phyloP scores from a whole-genome alignment of 345 rosid species.

The Hibiscus mutabilis region DNA sequence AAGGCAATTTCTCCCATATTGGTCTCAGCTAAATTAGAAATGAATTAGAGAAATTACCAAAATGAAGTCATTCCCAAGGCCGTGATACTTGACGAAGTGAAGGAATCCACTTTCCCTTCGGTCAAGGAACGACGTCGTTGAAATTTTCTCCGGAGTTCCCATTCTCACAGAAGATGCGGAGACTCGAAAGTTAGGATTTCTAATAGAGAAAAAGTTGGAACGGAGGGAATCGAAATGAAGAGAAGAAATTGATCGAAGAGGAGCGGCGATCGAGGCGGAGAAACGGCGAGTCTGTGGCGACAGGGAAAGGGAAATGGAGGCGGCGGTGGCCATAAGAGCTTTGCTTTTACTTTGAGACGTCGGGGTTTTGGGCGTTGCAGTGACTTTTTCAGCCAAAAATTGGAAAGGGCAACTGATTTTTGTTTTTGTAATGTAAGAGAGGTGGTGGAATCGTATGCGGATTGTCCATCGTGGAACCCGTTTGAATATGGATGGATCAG shows the following conservation, averaged over 20 bases:
- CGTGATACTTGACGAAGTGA: conserved; percentile 88
- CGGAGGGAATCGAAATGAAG: conserved; percentile 1
- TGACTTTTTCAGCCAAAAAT: not conserved
- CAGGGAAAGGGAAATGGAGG: conserved; percentile 32
- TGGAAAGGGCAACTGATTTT: not conserved
- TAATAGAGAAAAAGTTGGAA: conserved; percentile 19
- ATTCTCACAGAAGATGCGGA: conserved; percentile 38
- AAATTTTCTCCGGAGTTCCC: conserved; percentile 28
- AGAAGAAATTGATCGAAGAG: conserved; percentile 19
- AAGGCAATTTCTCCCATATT: not conserved
- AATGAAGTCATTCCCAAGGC: conserved; percentile 96
- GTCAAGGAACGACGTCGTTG: conserved; percentile 37
- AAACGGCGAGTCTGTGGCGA: conserved; percentile 24
- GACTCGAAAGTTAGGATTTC: conserved; percentile 22
- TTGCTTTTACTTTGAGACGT: not conserved
- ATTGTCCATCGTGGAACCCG: not conserved
- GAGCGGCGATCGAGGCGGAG: conserved; percentile 8
- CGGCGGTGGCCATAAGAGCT: conserved; percentile 43
- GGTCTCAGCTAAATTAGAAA: not conserved
- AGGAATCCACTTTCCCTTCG: conserved; percentile 51
- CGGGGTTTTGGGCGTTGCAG: not conserved
- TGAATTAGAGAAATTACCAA: conserved; percentile 33
- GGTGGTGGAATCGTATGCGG: not conserved
- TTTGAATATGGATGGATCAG: too few species aligned
- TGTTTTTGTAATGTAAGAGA: not conserved